phyloP scores from a whole-genome alignment of 306 rosid genomes.

The Vicia sativa region DNA sequence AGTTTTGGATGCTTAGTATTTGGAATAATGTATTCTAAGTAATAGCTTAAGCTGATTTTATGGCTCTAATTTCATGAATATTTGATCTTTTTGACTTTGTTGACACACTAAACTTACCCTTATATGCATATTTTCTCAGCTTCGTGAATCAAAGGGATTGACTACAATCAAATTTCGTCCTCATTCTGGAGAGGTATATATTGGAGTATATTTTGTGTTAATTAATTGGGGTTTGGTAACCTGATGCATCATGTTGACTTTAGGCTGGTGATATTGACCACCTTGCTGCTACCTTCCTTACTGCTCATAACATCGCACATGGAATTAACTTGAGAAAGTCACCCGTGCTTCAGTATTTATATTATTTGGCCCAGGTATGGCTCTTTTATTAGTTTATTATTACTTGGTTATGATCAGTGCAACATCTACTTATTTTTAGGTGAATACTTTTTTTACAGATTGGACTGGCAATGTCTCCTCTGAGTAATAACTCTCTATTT shows the following conservation, averaged over 20 bases:
- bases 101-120: conserved; percentile 34
- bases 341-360: conserved; percentile 87
- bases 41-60: conserved; percentile 23
- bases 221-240: conserved; percentile 19
- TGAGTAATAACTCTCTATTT: conserved; percentile 94
- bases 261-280: conserved; percentile 99
- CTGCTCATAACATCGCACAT: conserved; percentile 84
- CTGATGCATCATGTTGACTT: conserved; percentile 39
- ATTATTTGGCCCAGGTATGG: conserved; percentile 87
- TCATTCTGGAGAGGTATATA: conserved; percentile 91
- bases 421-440: conserved; percentile 1
- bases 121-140: conserved; percentile 61
- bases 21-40: background rate
- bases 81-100: conserved; percentile 20
- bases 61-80: conserved; percentile 13
- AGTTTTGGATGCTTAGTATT: conserved; percentile 14
- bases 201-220: conserved; percentile 25
- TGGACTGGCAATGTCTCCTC: conserved; percentile 97
- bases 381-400: conserved; percentile 21
- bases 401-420: conserved; percentile 34
- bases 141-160: conserved; percentile 98
- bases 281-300: conserved; percentile 94
- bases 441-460: conserved; percentile 51
- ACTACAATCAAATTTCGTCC: conserved; percentile 96
- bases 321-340: conserved; percentile 97